A percentile compares a stretch with the other conserved stretches of the same genome.
Evolutionary conservation across 2,329 filamentous ascomycete species (phyloP).

Genomic region (Truncatella angustata): DNA sequence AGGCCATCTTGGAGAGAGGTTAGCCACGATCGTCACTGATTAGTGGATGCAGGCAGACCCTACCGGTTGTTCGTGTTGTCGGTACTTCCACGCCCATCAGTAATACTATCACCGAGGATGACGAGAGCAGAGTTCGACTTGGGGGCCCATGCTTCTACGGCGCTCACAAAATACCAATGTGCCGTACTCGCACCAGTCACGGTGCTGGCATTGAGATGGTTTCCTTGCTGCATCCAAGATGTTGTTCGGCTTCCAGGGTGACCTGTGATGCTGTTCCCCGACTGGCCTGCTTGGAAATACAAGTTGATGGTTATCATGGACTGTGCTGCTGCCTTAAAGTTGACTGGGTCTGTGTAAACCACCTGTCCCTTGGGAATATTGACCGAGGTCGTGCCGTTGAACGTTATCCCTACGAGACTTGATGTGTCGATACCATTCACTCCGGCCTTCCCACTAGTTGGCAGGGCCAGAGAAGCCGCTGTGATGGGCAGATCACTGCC

Average conservation of each 20-base stretch:
- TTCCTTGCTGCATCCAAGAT: slow-evolving; percentile 57
- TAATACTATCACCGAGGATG: slow-evolving; percentile 65
- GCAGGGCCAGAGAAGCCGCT: slow-evolving; percentile 55
- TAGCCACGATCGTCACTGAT: slow-evolving; percentile 9
- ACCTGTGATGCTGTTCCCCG: slow-evolving; percentile 55
- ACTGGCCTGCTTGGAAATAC: slow-evolving; percentile 56
- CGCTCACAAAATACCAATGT: slow-evolving; percentile 59
- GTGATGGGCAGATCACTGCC: slow-evolving; percentile 58
- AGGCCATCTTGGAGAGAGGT: slow-evolving; percentile 46
- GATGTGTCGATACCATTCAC: slow-evolving; percentile 48
- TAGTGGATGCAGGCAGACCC: neutral
- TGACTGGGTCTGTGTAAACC: slow-evolving; percentile 59
- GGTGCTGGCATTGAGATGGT: slow-evolving; percentile 49
- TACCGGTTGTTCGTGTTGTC: slow-evolving; percentile 58
- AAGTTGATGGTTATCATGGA: slow-evolving; percentile 56
- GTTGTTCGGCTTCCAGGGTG: slow-evolving; percentile 66
- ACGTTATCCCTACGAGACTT: slow-evolving; percentile 55
- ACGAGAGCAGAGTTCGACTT: slow-evolving; percentile 41
- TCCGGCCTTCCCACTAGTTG: slow-evolving; percentile 52
- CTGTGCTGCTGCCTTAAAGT: slow-evolving; percentile 49
- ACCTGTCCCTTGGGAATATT: slow-evolving; percentile 55
- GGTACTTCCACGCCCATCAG: slow-evolving; percentile 63
- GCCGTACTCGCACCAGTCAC: slow-evolving; percentile 38
- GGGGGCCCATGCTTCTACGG: slow-evolving; percentile 55
- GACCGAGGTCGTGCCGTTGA: slow-evolving; percentile 51